A percentile compares a stretch with the other conserved stretches of the same genome.
Conservation (phyloP, 2,329 filamentous ascomycete genomes). For the Massarina eburnea region DNA sequence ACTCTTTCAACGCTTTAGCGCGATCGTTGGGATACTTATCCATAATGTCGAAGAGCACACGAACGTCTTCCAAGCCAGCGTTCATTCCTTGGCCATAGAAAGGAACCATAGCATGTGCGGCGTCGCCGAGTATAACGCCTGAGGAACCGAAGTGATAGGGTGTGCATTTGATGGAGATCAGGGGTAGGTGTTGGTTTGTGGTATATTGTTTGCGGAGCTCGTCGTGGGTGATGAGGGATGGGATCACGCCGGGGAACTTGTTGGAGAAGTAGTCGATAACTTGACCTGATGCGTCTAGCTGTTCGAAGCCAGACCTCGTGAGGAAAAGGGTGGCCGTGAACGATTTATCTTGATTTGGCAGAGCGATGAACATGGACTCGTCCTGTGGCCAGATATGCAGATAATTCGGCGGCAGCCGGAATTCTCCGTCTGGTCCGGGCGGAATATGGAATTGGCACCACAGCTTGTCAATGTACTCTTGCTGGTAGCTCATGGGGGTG, state of each 20-base stretch:
- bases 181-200: conserved; percentile 82
- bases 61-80: conserved; percentile 90
- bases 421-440: conserved; percentile 56
- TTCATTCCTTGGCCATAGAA: conserved; percentile 99
- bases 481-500: conserved; percentile 83
- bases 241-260: conserved; percentile 84
- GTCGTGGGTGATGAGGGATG: conserved; percentile 64
- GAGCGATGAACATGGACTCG: conserved; percentile 98
- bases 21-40: conserved; percentile 62
- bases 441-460: conserved; percentile 95
- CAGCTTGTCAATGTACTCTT: conserved; percentile 92
- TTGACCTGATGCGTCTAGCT: conserved; percentile 64
- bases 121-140: conserved; percentile 86
- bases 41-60: conserved; percentile 79
- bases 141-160: conserved; percentile 80
- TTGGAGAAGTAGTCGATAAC: conserved; percentile 74
- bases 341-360: conserved; percentile 82
- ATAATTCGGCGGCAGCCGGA: conserved; percentile 86
- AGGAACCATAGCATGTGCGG: conserved; percentile 95
- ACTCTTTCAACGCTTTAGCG: conserved; percentile 64
- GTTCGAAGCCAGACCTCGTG: conserved; percentile 67
- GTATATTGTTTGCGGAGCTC: conserved; percentile 75
- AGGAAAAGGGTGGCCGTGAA: conserved; percentile 96
- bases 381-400: conserved; percentile 96
- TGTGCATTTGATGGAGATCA: conserved; percentile 90